Evolutionary conservation across 441 rosid genomes (phyloP).

Genomic region (Bruguiera hainesii): DNA sequence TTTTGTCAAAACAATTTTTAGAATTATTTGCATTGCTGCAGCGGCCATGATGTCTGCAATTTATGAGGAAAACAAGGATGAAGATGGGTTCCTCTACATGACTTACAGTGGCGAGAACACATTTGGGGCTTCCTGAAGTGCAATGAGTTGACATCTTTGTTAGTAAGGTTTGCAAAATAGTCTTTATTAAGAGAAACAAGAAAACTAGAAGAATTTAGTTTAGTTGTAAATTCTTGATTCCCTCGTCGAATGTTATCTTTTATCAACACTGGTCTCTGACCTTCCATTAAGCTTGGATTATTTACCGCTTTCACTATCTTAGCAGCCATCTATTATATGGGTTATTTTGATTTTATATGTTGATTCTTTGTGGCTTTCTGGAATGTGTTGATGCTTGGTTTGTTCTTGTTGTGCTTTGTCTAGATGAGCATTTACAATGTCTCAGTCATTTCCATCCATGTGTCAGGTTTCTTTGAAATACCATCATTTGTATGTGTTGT

Average conservation of each 20-base stretch:
- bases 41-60: conserved; percentile 94
- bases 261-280: not conserved
- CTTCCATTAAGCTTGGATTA: not conserved
- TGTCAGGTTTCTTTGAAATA: too few relatives aligned
- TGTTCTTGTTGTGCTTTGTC: too few relatives aligned
- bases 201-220: conserved; percentile 9
- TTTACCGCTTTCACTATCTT: not conserved
- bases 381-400: too few relatives aligned
- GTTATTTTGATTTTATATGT: too few relatives aligned
- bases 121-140: conserved; percentile 48
- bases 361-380: too few relatives aligned
- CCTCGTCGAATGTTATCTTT: conserved; percentile 3
- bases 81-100: conserved; percentile 97
- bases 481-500: too few relatives aligned
- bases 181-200: not conserved
- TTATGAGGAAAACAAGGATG: conserved; percentile 93
- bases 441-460: too few relatives aligned
- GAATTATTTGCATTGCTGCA: conserved; percentile 21
- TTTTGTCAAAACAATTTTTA: not conserved
- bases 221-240: conserved; percentile 35
- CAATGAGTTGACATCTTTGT: conserved; percentile 18
- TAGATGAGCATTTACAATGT: too few relatives aligned
- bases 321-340: too few relatives aligned
- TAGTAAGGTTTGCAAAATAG: conserved; percentile 9
- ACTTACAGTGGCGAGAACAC: conserved; percentile 98